Evolutionary conservation across 2,329 filamentous ascomycete species (phyloP).

Genomic region (Karstenula rhodostoma): DNA sequence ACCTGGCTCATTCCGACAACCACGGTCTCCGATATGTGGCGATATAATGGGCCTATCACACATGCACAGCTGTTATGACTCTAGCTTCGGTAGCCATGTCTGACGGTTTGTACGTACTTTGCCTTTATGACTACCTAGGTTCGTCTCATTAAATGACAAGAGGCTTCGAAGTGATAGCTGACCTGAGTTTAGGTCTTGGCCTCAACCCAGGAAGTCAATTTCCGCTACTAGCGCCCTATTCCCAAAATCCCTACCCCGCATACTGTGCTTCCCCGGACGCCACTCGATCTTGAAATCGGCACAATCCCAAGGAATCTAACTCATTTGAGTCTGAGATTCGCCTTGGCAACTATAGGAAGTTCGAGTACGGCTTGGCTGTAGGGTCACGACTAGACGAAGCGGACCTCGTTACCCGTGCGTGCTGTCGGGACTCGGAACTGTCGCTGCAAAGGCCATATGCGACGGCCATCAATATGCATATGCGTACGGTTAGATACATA

Average conservation of each 20-base stretch:
- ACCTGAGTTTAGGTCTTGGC: background rate
- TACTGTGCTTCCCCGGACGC: background rate
- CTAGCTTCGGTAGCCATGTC: too few relatives aligned
- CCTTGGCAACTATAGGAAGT: background rate
- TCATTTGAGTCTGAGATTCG: background rate
- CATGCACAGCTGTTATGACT: too few relatives aligned
- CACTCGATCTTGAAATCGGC: background rate
- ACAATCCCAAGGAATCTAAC: too few relatives aligned
- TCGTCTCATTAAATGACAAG: too few relatives aligned
- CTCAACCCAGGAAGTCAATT: background rate
- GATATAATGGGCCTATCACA: too few relatives aligned
- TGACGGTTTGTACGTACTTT: too few relatives aligned
- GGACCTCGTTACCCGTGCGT: constrained; percentile 1
- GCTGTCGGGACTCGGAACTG: background rate
- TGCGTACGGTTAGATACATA: background rate
- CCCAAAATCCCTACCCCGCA: background rate
- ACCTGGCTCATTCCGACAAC: too few relatives aligned
- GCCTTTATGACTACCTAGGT: too few relatives aligned
- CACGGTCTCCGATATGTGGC: too few relatives aligned
- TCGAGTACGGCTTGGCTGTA: background rate
- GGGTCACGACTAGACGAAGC: background rate
- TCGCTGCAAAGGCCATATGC: background rate
- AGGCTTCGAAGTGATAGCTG: too few relatives aligned
- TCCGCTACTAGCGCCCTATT: background rate
- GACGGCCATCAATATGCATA: background rate